A percentile compares a stretch with the other conserved stretches of the same genome.
Evolutionary conservation across 495 filamentous ascomycete species (phyloP).

Genomic region (Neurospora sp.): DNA sequence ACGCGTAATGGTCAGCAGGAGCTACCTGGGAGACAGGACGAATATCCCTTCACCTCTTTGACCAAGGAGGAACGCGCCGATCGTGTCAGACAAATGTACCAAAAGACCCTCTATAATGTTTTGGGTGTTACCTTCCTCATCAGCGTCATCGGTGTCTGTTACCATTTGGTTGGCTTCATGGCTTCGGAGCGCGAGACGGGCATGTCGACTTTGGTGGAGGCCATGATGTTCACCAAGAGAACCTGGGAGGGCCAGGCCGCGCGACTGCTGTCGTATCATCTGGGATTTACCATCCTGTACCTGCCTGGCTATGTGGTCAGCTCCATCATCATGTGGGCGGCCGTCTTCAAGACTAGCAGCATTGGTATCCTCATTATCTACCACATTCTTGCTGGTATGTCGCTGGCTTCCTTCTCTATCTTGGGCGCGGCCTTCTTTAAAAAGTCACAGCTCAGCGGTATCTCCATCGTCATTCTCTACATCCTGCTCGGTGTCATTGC

Average conservation of each 20-base stretch:
- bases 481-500: constrained; percentile 58
- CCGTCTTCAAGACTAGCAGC: constrained; percentile 53
- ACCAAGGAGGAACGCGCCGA: constrained; percentile 53
- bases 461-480: constrained; percentile 52
- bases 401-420: constrained; percentile 58
- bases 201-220: constrained; percentile 70
- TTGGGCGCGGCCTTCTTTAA: constrained; percentile 65
- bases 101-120: constrained; percentile 55
- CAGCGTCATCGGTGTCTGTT: constrained; percentile 57
- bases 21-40: constrained; percentile 39
- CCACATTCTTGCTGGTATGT: constrained; percentile 51
- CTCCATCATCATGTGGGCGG: constrained; percentile 46
- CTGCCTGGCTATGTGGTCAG: constrained; percentile 60
- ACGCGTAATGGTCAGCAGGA: constrained; percentile 33
- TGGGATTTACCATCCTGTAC: constrained; percentile 60
- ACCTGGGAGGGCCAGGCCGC: constrained; percentile 59
- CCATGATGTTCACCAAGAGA: constrained; percentile 62
- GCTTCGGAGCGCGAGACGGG: constrained; percentile 69
- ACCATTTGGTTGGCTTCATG: constrained; percentile 68
- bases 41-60: constrained; percentile 64
- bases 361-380: constrained; percentile 51
- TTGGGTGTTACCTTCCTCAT: constrained; percentile 59
- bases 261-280: constrained; percentile 54
- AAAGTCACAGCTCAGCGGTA: constrained; percentile 65
- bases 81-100: constrained; percentile 53